Conservation (phyloP, 768 basidiomycete genomes). For the Lactarius deliciosus region DNA sequence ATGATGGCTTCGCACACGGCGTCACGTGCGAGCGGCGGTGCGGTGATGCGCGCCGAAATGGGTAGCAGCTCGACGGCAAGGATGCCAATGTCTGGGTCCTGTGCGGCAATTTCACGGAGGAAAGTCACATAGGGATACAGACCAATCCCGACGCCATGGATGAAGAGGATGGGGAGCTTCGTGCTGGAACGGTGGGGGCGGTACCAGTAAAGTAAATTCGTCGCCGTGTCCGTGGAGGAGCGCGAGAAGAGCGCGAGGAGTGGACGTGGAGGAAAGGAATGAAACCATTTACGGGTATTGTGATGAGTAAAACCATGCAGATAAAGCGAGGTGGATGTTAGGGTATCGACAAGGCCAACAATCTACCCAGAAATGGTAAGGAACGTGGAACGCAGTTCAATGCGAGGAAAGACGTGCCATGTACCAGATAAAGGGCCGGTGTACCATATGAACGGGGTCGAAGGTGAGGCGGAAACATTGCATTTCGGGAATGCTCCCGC, state of each 20-base stretch:
- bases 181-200: slow-evolving; percentile 48
- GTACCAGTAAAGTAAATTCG: slow-evolving; percentile 47
- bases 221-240: slow-evolving; percentile 34
- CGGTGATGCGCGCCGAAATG: slow-evolving; percentile 60
- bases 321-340: slow-evolving; percentile 43
- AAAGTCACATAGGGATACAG: slow-evolving; percentile 57
- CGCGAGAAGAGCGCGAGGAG: slow-evolving; percentile 47
- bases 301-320: slow-evolving; percentile 56
- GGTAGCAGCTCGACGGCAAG: slow-evolving; percentile 59
- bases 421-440: slow-evolving; percentile 68
- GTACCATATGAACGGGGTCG: slow-evolving; percentile 54
- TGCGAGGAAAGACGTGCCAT: slow-evolving; percentile 37
- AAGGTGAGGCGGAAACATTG: slow-evolving; percentile 52
- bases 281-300: slow-evolving; percentile 38
- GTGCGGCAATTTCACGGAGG: slow-evolving; percentile 44
- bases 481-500: slow-evolving; percentile 42
- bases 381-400: not conserved
- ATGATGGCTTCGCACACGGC: slow-evolving; percentile 46
- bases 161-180: slow-evolving; percentile 57
- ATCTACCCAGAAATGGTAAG: slow-evolving; percentile 41
- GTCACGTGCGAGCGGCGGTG: slow-evolving; percentile 45
- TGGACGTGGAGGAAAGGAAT: slow-evolving; percentile 53
- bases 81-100: slow-evolving; percentile 54
- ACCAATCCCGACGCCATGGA: slow-evolving; percentile 74
- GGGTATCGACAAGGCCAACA: slow-evolving; percentile 50